Evolutionary conservation across 805 yeast genomes (phyloP).

Genomic region (Nakazawaea anatomiae): DNA sequence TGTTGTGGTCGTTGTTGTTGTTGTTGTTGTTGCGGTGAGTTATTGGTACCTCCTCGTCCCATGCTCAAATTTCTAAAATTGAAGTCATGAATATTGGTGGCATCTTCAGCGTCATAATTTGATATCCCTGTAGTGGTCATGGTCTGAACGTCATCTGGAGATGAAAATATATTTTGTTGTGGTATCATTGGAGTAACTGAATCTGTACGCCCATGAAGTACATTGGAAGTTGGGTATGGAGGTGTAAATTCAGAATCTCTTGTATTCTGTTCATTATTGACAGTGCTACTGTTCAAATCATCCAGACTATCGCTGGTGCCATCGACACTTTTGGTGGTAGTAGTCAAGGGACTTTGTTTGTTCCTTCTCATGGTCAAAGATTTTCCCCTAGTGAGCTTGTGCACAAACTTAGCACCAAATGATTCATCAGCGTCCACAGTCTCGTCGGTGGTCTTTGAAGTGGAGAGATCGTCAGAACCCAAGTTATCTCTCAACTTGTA

Average conservation of each 20-base stretch:
- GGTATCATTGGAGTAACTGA: constrained; percentile 13
- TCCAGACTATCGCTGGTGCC: constrained; percentile 9
- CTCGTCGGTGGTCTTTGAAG: constrained; percentile 19
- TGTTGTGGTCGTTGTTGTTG: not conserved
- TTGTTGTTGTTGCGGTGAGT: not conserved
- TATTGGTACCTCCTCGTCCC: not conserved
- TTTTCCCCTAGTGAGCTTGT: constrained; percentile 37
- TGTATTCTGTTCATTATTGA: not conserved
- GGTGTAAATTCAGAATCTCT: not conserved
- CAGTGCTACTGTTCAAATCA: not conserved
- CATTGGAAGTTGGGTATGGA: not conserved
- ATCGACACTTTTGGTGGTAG: constrained; percentile 10
- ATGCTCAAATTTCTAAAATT: constrained; percentile 5
- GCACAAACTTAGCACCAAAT: constrained; percentile 37
- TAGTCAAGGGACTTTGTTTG: constrained; percentile 11
- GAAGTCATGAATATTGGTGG: not conserved
- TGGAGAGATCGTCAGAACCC: constrained; percentile 12
- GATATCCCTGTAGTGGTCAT: constrained; percentile 1
- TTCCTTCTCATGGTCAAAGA: constrained; percentile 21
- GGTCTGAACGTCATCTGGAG: not conserved
- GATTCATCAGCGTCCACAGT: constrained; percentile 27
- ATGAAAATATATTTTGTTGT: not conserved
- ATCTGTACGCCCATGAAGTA: constrained; percentile 11
- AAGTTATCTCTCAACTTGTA: constrained; percentile 35
- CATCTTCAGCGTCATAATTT: not conserved